Evolutionary conservation across 805 yeast genomes (phyloP).

Genomic region (Kuraishia cidri): DNA sequence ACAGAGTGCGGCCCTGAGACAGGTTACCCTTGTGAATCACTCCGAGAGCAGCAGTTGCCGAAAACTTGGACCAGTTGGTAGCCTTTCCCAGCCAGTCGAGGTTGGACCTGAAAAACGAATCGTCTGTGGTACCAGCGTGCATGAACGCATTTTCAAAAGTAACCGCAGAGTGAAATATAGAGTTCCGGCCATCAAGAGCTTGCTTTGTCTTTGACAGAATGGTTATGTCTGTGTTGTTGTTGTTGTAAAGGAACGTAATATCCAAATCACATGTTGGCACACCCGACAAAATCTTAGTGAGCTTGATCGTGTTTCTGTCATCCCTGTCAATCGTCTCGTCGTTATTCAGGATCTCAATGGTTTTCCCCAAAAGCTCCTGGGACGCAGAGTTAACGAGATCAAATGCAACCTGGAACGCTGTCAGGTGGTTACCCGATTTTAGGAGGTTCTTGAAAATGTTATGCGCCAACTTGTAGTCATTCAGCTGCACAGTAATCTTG

Average conservation of each 20-base stretch:
- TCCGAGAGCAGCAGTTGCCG: conserved; percentile 97
- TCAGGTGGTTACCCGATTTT: conserved; percentile 26
- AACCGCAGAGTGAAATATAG: conserved; percentile 92
- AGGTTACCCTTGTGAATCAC: conserved; percentile 94
- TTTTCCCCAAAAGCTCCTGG: conserved; percentile 69
- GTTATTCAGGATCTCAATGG: conserved; percentile 28
- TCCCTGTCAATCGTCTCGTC: conserved; percentile 14
- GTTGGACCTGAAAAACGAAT: conserved; percentile 82
- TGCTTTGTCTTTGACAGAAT: conserved; percentile 77
- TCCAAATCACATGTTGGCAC: conserved; percentile 91
- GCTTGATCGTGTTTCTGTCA: conserved; percentile 25
- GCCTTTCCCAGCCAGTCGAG: conserved; percentile 96
- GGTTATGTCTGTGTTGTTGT: conserved; percentile 79
- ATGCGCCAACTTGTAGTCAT: conserved; percentile 65
- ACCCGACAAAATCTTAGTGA: conserved; percentile 74
- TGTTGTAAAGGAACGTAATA: conserved; percentile 77
- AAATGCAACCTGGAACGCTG: conserved; percentile 91
- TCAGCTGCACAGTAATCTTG: conserved; percentile 82
- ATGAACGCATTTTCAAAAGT: conserved; percentile 91
- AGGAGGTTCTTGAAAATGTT: conserved; percentile 58
- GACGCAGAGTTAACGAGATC: conserved; percentile 89
- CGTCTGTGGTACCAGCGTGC: conserved; percentile 96
- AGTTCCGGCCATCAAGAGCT: conserved; percentile 81
- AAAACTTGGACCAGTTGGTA: conserved; percentile 96
- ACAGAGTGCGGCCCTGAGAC: conserved; percentile 78